A percentile compares a stretch with the other conserved stretches of the same genome.
Evolutionary conservation across 108 stramenopile species (phyloP).

Genomic region (Cyclotella distinguenda): DNA sequence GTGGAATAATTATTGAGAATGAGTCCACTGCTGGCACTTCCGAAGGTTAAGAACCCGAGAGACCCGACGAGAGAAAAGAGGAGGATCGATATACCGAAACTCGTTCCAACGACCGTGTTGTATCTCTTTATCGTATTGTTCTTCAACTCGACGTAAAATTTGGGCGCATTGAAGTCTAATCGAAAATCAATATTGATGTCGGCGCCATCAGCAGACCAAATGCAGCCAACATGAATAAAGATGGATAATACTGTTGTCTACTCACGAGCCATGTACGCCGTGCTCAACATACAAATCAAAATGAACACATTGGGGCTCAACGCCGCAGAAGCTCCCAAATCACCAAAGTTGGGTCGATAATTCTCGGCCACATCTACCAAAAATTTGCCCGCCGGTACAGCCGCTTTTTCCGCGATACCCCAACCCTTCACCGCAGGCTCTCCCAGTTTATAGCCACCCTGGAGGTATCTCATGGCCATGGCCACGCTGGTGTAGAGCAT

Average conservation of each 20-base stretch:
- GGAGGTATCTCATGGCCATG: conserved; percentile 69
- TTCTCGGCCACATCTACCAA: conserved; percentile 37
- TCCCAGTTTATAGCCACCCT: conserved; percentile 68
- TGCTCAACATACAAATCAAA: conserved; percentile 77
- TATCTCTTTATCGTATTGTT: conserved; percentile 75
- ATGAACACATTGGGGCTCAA: conserved; percentile 66
- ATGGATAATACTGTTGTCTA: too few relatives aligned
- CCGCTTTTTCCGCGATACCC: conserved; percentile 4
- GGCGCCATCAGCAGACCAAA: background rate
- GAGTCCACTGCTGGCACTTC: conserved; percentile 64
- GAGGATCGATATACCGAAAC: conserved; percentile 65
- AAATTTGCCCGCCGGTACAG: conserved; percentile 50
- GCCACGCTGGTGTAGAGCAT: conserved; percentile 81
- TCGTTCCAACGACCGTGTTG: conserved; percentile 71
- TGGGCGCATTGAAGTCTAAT: conserved; percentile 87
- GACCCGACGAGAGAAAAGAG: conserved; percentile 62
- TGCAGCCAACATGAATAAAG: background rate
- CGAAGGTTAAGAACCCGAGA: conserved; percentile 90
- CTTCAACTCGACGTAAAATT: conserved; percentile 88
- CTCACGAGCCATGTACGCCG: conserved; percentile 83
- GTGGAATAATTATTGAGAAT: conserved; percentile 90
- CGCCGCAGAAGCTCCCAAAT: conserved; percentile 50
- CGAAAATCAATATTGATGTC: background rate
- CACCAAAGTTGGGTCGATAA: conserved; percentile 48
- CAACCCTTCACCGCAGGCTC: conserved; percentile 23